Evolutionary conservation across 352 stramenopile species (phyloP), one percentile per base, ranked within the genome.

Genomic region (Pythium oligandrum): DNA sequence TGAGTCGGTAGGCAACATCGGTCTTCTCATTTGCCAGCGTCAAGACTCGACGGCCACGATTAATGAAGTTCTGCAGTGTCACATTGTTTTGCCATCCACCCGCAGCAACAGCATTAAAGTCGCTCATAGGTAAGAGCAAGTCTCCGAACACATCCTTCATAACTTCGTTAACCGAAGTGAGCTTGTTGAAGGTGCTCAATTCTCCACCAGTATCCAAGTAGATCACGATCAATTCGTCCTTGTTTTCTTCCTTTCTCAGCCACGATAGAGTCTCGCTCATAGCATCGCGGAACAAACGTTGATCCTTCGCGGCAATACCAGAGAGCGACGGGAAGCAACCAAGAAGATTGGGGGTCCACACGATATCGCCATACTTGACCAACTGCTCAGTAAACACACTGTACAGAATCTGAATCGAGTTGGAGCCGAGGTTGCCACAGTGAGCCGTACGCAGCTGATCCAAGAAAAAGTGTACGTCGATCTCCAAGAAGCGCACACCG

Each of bases 381-480:
- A 88, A 55, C 40, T 76, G 55, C 31, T 48, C 51, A 46, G 72
- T 61, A 9, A 83, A 61, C 3, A 68, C 66, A 17, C 65, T 47
- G 35, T 81, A 78, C 45, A 80, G 63, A 1, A 59, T 57, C 44
- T 68, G 37, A 32, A 81, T 59, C 5, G 66, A 71, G 40, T 57
- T 49, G 2, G 57, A 84, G 12, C 60, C 64, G 4, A 83, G 64
- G 47, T 70, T 72, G 26, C 75, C 75, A 32, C 78, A 88, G 44
- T 88, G 78, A 3, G 66, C 76, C n/a, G 70, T 77, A 49, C 68
- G 71, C 30, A 88, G 65, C 31, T 85, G 66, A 7, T 72, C 61
- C 32, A 83, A 48, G 56, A 86, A 86, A 56, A 68, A 86, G 61
- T 88, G 78, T 30, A 74, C 78, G 53, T 88, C 75, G 30, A 88